A percentile compares a stretch with the other conserved stretches of the same genome.
phyloP scores from a whole-genome alignment of 2,329 filamentous ascomycete species.

The Hansfordia pulvinata region DNA sequence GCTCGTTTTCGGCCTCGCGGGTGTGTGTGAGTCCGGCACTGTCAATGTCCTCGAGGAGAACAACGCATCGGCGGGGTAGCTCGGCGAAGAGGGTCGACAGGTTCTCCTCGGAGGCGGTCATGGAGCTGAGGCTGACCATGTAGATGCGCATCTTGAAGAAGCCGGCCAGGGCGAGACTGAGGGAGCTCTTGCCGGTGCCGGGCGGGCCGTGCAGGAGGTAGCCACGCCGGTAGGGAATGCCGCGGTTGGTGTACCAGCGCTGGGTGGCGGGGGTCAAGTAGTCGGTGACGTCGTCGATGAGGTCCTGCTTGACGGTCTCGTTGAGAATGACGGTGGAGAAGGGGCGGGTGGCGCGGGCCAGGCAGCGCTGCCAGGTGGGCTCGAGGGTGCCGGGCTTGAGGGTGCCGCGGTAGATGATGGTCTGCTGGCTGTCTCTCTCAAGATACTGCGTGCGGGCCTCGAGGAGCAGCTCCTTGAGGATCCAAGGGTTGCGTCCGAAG shows the following conservation, averaged over 20 bases:
- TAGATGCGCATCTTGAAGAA: slow-evolving; percentile 60
- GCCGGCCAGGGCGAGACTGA: slow-evolving; percentile 57
- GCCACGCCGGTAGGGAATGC: slow-evolving; percentile 74
- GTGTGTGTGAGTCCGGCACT: slow-evolving; percentile 35
- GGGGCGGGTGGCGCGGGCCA: slow-evolving; percentile 44
- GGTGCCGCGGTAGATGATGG: slow-evolving; percentile 49
- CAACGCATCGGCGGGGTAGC: slow-evolving; percentile 56
- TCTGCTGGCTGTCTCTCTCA: slow-evolving; percentile 46
- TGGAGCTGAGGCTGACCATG: slow-evolving; percentile 54
- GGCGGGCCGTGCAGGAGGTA: slow-evolving; percentile 74
- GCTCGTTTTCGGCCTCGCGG: slow-evolving; percentile 5
- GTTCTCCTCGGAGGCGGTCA: slow-evolving; percentile 49
- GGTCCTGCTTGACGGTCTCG: slow-evolving; percentile 42
- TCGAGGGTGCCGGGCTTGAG: slow-evolving; percentile 25
- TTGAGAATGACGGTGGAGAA: slow-evolving; percentile 54
- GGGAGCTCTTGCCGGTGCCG: slow-evolving; percentile 65
- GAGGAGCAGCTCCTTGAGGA: slow-evolving; percentile 47
- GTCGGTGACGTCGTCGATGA: slow-evolving; percentile 47
- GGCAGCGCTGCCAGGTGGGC: slow-evolving; percentile 45
- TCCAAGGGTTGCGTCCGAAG: slow-evolving; percentile 44
- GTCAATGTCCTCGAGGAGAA: slow-evolving; percentile 67
- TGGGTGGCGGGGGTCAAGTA: slow-evolving; percentile 49
- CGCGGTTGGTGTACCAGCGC: slow-evolving; percentile 73
- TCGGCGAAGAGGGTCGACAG: slow-evolving; percentile 50
- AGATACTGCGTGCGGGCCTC: slow-evolving; percentile 43